Base-by-base conservation (phyloP, 495 filamentous ascomycete genomes). In the Daldinia childiae region DNA sequence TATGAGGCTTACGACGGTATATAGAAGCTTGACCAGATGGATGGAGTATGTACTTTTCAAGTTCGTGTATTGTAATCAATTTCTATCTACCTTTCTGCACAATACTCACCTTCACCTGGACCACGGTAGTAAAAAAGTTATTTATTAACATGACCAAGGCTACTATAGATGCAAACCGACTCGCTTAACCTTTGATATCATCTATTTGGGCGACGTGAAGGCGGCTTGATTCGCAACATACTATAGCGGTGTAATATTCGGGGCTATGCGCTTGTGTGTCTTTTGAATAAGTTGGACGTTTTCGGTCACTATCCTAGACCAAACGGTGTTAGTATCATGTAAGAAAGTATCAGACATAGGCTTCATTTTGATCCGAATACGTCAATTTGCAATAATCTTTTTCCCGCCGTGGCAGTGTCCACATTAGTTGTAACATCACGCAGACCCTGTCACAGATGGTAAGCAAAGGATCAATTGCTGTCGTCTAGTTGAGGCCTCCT, bases 231-330 rank as follows among this genome's bases (percentile, higher is more conserved):
- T 54, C 21, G n/a, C 48, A 43, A 19, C 0, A 24, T 55, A 52
- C 34, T 15, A 0, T 38, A 62, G 39, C 51, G 12, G 39, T 55
- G 39, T 62, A 21, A 32, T 50, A 39, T 30, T 51, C 34, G 39
- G 52, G 52, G 59, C 54, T 19, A 41, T 69, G 52, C 59, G 41
- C 59, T 63, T 63, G 66, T 59, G 66, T 54, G 52, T 58, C 59
- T 60, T 29, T 41, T 12, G 4, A 32, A 57, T 48, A 15, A 62
- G 19, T 39, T 62, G 57, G 19, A 1, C 15, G 21, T 6, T 29
- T 29, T 15, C 24, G 26, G 50, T n/a, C 2, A 52, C 26, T 54
- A 30, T 7, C 50, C 50, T 54, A 9, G 26, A 54, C 5, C 30
- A 30, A 14, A 54, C 4, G 26, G 9, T 17, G 27, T 54, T 29